Conservation (phyloP, 306 rosid genomes). For the Vigna nakashimae region DNA sequence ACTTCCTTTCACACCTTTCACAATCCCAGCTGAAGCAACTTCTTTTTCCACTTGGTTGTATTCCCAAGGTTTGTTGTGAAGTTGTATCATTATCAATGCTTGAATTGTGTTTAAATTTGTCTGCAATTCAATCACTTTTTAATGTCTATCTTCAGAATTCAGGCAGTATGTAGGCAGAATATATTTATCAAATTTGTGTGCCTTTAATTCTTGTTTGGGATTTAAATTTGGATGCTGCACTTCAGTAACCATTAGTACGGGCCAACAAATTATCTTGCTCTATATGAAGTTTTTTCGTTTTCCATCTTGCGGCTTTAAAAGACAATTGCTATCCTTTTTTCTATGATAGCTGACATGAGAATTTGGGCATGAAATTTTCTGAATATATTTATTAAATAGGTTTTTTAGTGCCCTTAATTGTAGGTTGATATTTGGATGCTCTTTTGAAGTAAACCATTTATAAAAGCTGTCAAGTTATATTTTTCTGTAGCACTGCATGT, state of each 20-base stretch:
- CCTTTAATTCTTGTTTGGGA: not conserved
- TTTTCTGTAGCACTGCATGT: not conserved
- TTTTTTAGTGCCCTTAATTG: not conserved
- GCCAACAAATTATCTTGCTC: not conserved
- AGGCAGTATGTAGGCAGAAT: constrained; percentile 15
- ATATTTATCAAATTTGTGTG: not conserved
- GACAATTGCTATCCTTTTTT: constrained; percentile 6
- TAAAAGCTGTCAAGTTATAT: constrained; percentile 5
- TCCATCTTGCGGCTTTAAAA: constrained; percentile 11
- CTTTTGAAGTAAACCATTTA: constrained; percentile 8
- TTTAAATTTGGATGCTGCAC: constrained; percentile 28
- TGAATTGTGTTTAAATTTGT: constrained; percentile 15
- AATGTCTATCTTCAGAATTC: constrained; percentile 6
- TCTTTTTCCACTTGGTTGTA: constrained; percentile 84
- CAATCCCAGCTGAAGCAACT: constrained; percentile 84
- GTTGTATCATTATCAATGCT: constrained; percentile 27
- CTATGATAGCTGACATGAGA: not conserved
- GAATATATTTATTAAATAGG: constrained; percentile 17
- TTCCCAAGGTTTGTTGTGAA: constrained; percentile 78
- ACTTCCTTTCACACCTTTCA: constrained; percentile 90
- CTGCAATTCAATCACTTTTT: constrained; percentile 23
- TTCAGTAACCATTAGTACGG: constrained; percentile 25
- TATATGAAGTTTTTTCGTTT: not conserved
- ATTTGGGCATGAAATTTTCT: constrained; percentile 4
- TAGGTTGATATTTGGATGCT: constrained; percentile 9